Evolutionary conservation across 805 yeast genomes (phyloP).

Genomic region (Alloascoidea hylecoeti): DNA sequence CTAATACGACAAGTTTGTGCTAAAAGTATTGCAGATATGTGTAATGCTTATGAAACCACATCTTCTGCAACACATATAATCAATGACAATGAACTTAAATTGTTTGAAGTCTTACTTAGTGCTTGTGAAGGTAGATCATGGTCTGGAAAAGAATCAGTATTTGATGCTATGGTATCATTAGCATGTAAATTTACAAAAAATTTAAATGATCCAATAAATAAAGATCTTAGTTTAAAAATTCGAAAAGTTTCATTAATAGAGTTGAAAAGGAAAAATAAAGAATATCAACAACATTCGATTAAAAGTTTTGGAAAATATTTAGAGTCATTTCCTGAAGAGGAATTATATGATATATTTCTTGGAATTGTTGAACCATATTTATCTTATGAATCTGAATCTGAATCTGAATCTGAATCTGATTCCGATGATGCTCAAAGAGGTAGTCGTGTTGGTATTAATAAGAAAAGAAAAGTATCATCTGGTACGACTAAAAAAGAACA

Average conservation of each 20-base stretch:
- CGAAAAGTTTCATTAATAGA: slow-evolving; percentile 38
- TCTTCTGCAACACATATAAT: slow-evolving; percentile 14
- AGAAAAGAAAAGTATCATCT: slow-evolving; percentile 24
- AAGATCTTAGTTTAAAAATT: slow-evolving; percentile 22
- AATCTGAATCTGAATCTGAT: slow-evolving; percentile 12
- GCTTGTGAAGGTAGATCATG: slow-evolving; percentile 72
- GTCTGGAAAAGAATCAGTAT: slow-evolving; percentile 72
- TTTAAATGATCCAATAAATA: slow-evolving; percentile 17
- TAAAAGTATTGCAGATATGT: slow-evolving; percentile 43
- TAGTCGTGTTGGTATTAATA: slow-evolving; percentile 16
- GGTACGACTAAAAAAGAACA: slow-evolving; percentile 14
- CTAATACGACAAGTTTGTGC: slow-evolving; percentile 59
- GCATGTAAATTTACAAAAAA: slow-evolving; percentile 29
- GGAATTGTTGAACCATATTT: slow-evolving; percentile 1
- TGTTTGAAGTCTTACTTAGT: slow-evolving; percentile 40
- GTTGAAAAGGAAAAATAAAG: slow-evolving; percentile 49
- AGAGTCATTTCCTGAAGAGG: slow-evolving; percentile 5
- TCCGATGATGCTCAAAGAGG: slow-evolving; percentile 12
- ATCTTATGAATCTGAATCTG: slow-evolving; percentile 2
- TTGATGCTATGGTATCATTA: slow-evolving; percentile 54
- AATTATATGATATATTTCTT: slow-evolving; percentile 4
- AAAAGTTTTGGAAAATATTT: slow-evolving; percentile 34
- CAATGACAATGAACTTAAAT: slow-evolving; percentile 14
- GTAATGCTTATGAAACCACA: slow-evolving; percentile 26
- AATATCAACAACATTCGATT: slow-evolving; percentile 44